phyloP scores from a whole-genome alignment of 2,329 filamentous ascomycete species.

The Claviceps spartinae region DNA sequence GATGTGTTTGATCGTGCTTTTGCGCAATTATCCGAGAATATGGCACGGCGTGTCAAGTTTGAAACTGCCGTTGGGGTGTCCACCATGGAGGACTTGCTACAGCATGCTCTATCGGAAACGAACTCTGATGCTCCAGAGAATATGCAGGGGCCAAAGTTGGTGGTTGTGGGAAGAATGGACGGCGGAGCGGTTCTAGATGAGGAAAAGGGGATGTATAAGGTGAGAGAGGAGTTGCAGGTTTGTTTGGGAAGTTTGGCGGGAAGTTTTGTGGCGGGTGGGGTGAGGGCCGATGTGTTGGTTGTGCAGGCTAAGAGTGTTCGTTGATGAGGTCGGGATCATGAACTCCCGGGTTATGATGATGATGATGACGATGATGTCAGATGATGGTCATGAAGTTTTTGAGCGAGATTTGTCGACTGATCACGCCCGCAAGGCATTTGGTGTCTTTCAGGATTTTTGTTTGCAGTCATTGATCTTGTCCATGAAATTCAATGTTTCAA shows the following conservation, averaged over 20 bases:
- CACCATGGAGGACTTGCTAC: constrained; percentile 13
- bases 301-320: constrained; percentile 17
- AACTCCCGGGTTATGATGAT: no score
- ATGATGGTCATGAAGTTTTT: no score
- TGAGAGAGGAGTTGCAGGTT: constrained; percentile 9
- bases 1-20: constrained; percentile 7
- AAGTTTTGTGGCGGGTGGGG: constrained; percentile 11
- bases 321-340: background rate
- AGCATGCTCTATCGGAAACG: constrained; percentile 8
- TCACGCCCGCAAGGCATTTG: no score
- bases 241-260: constrained; percentile 14
- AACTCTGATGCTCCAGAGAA: background rate
- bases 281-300: constrained; percentile 14
- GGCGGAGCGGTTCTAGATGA: constrained; percentile 7
- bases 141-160: constrained; percentile 8
- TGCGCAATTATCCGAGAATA: constrained; percentile 4
- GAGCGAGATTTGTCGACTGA: no score
- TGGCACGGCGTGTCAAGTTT: constrained; percentile 10
- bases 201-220: constrained; percentile 10
- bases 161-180: constrained; percentile 13
- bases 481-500: no score
- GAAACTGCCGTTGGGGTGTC: constrained; percentile 7
- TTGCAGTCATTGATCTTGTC: no score
- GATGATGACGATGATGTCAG: no score
- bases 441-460: no score